Conservation (phyloP, 371 early-diverging fungal genomes). For the Mucor saturninus region DNA sequence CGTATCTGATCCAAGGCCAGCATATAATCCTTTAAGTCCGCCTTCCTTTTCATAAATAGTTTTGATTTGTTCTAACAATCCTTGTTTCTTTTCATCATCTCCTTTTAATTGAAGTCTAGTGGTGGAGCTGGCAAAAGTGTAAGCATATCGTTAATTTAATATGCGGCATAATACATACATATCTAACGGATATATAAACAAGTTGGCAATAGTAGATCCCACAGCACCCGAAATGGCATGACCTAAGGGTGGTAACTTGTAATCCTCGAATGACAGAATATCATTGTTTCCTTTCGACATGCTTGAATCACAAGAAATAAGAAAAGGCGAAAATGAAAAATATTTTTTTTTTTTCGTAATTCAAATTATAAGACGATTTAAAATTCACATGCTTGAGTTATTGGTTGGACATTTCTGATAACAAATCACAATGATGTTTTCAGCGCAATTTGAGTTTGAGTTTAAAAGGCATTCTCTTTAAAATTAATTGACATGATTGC, state of each 20-base stretch:
- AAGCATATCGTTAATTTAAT: not conserved
- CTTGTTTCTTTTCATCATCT: constrained; percentile 28
- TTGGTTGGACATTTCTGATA: too few species aligned
- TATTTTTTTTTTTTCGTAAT: not conserved
- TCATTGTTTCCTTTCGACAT: constrained; percentile 9
- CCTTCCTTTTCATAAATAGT: constrained; percentile 57
- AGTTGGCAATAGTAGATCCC: constrained; percentile 60
- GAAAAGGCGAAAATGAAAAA: not conserved
- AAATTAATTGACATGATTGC: too few species aligned
- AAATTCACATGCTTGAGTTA: constrained; percentile 1
- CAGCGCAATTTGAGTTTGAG: too few species aligned
- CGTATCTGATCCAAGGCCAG: constrained; percentile 62
- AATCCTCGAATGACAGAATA: constrained; percentile 50
- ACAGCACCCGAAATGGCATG: constrained; percentile 67
- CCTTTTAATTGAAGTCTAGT: constrained; percentile 47
- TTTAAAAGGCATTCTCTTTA: too few species aligned
- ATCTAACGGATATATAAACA: constrained; percentile 67
- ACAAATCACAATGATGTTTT: too few species aligned
- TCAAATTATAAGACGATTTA: not conserved
- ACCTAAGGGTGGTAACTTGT: constrained; percentile 62
- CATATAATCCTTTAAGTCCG: constrained; percentile 57
- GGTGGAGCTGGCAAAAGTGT: constrained; percentile 32
- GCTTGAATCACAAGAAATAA: not conserved
- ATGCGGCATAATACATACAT: constrained; percentile 36
- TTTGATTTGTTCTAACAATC: constrained; percentile 46